Evolutionary conservation across 2,329 filamentous ascomycete species (phyloP).

Genomic region (Fonsecaea erecta): DNA sequence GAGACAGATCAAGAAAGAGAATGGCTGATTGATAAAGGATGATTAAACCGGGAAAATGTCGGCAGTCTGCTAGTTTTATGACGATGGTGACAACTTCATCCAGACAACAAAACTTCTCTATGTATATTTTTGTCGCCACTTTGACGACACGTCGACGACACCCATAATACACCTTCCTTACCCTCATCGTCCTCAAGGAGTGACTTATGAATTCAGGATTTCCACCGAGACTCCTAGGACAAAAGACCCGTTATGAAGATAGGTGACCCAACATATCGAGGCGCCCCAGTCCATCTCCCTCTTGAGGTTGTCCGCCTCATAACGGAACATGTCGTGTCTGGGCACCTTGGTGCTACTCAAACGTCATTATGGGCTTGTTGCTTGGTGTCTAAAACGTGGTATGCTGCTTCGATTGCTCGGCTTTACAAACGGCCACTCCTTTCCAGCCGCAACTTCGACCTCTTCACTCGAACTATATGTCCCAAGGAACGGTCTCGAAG

Average conservation of each 20-base stretch:
- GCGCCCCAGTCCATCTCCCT: constrained; percentile 29
- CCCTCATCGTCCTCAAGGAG: not conserved
- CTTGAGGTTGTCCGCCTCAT: constrained; percentile 32
- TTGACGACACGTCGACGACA: not conserved
- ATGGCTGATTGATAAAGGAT: not conserved
- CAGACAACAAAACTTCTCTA: not conserved
- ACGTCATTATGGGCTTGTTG: constrained; percentile 57
- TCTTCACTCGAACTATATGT: constrained; percentile 61
- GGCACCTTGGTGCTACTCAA: constrained; percentile 45
- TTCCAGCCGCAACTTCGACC: constrained; percentile 55
- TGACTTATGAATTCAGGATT: too few relatives aligned
- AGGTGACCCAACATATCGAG: constrained; percentile 27
- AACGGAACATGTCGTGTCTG: constrained; percentile 11
- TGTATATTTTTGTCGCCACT: not conserved
- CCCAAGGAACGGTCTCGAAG: constrained; percentile 55
- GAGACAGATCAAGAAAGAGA: not conserved
- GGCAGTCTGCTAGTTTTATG: not conserved
- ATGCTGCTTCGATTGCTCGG: constrained; percentile 54
- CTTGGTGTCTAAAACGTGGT: constrained; percentile 61
- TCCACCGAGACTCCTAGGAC: not conserved
- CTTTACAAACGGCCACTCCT: constrained; percentile 61
- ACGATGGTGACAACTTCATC: not conserved
- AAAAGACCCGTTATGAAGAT: constrained; percentile 29
- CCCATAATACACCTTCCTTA: not conserved
- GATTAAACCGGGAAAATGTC: not conserved